phyloP scores from a whole-genome alignment of 257 asterid genomes.

The Solanum chilense region DNA sequence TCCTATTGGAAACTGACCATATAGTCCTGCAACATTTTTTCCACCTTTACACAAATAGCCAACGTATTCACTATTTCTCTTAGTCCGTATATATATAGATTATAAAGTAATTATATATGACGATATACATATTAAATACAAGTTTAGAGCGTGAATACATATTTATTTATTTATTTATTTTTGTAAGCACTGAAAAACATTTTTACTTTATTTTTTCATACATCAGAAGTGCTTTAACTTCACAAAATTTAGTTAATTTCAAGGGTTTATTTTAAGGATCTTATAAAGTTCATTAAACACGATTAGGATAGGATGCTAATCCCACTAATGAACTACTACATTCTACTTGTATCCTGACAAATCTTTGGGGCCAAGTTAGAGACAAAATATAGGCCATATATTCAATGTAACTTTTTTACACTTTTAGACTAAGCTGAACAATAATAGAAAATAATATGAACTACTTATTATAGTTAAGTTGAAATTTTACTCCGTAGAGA shows the following conservation, averaged over 20 bases:
- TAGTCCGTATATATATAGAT: too few relatives aligned
- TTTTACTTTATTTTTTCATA: not conserved
- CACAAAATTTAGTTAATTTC: not conserved
- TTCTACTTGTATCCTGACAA: not conserved
- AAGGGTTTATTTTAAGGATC: not conserved
- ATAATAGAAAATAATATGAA: not conserved
- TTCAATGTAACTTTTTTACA: not conserved
- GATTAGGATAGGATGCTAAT: not conserved
- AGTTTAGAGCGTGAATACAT: not conserved
- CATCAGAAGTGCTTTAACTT: not conserved
- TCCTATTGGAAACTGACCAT: not conserved
- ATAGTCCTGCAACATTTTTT: not conserved
- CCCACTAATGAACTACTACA: not conserved
- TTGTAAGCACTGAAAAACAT: not conserved
- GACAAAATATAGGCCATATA: not conserved
- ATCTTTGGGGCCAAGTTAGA: constrained; percentile 21
- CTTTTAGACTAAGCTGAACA: not conserved
- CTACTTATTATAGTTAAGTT: not conserved
- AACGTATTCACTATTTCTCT: not conserved
- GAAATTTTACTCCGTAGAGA: not conserved
- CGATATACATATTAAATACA: not conserved
- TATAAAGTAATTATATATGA: not conserved
- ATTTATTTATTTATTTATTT: too few relatives aligned
- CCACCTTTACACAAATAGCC: not conserved
- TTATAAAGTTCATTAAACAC: not conserved